Evolutionary conservation across 371 early-diverging fungal species (phyloP).

Genomic region (Paraphysoderma sedebokerense): DNA sequence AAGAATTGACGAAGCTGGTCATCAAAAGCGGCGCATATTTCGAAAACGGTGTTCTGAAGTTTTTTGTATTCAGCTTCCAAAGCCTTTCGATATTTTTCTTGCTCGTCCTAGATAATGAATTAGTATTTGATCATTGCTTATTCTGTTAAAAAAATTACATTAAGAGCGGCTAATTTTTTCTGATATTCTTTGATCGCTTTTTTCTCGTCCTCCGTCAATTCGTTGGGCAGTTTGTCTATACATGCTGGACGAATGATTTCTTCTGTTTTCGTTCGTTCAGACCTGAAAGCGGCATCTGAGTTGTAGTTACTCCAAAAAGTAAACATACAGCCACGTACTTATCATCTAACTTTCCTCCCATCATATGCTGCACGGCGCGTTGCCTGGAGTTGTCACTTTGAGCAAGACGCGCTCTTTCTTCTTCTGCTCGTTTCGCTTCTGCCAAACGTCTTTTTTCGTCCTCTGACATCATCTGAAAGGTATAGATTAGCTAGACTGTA

Average conservation of each 20-base stretch:
- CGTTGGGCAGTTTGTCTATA: slow-evolving; percentile 28
- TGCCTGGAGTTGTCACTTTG: too few species aligned
- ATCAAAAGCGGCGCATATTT: slow-evolving; percentile 24
- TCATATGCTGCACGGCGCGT: too few species aligned
- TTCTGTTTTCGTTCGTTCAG: slow-evolving; percentile 23
- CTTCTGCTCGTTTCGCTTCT: too few species aligned
- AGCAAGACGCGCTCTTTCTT: too few species aligned
- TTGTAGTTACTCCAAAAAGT: too few species aligned
- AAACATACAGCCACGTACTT: too few species aligned
- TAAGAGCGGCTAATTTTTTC: slow-evolving; percentile 25
- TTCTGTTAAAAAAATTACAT: slow-evolving; percentile 6
- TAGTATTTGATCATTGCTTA: neutral
- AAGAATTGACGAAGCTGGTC: slow-evolving; percentile 15
- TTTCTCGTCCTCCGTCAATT: slow-evolving; percentile 32
- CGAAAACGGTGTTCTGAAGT: slow-evolving; percentile 20
- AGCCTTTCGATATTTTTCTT: slow-evolving; percentile 34
- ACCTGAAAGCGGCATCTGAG: too few species aligned
- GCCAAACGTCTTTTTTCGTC: too few species aligned
- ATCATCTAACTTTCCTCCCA: too few species aligned
- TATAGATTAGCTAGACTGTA: too few species aligned
- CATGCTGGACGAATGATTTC: slow-evolving; percentile 27
- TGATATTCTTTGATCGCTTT: slow-evolving; percentile 35
- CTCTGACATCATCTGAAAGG: too few species aligned
- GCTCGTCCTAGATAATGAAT: slow-evolving; percentile 19
- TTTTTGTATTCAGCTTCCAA: slow-evolving; percentile 35